Conservation (phyloP, 768 basidiomycete genomes). For the Daedalea quercina region DNA sequence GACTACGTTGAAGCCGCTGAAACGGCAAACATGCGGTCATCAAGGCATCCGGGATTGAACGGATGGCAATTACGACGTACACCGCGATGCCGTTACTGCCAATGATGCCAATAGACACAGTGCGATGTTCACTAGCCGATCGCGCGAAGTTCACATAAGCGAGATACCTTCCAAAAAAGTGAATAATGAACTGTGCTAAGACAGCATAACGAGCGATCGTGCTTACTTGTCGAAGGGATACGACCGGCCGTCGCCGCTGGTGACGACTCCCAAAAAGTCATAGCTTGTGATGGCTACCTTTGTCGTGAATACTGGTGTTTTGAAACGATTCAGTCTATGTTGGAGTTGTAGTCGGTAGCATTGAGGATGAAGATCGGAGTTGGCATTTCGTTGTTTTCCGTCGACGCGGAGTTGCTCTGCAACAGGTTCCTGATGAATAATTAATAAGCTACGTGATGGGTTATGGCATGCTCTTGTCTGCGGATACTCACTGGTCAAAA, state of each 20-base stretch:
- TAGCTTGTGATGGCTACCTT: slow-evolving; percentile 9
- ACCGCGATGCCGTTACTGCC: slow-evolving; percentile 8
- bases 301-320: slow-evolving; percentile 7
- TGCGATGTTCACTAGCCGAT: slow-evolving; percentile 1
- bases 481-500: too few species aligned
- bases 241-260: slow-evolving; percentile 9
- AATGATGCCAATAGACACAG: slow-evolving; percentile 5
- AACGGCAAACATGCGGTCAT: too few species aligned
- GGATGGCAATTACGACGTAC: slow-evolving; percentile 6
- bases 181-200: not conserved
- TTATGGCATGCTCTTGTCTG: too few species aligned
- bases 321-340: slow-evolving; percentile 3
- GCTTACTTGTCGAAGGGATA: slow-evolving; percentile 14
- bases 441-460: too few species aligned
- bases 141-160: slow-evolving; percentile 7
- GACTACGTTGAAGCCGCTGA: slow-evolving; percentile 9
- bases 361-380: slow-evolving; percentile 8
- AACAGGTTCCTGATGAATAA: slow-evolving; percentile 8
- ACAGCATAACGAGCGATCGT: too few species aligned
- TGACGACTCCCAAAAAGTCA: slow-evolving; percentile 5
- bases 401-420: not conserved
- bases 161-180: slow-evolving; percentile 2
- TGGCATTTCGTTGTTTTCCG: not conserved
- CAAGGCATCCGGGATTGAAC: not conserved
- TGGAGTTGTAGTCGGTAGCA: slow-evolving; percentile 6